phyloP scores from a whole-genome alignment of 2,329 filamentous ascomycete species.

The Fusarium nodosum region DNA sequence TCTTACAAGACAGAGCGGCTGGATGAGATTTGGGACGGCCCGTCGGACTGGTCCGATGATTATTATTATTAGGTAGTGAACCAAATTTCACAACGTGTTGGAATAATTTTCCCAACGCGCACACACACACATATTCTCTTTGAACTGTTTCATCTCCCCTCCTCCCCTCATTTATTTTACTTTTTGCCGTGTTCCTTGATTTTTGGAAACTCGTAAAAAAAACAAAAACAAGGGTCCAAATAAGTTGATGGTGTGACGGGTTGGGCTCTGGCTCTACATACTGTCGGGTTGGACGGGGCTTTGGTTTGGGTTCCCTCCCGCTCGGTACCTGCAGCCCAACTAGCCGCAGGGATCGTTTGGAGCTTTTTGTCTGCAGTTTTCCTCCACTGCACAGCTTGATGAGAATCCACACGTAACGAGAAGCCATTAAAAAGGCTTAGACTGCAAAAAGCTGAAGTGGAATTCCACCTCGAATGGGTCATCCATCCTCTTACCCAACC shows the following conservation, averaged over 20 bases:
- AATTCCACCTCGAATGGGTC: constrained; percentile 30
- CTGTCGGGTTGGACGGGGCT: constrained; percentile 22
- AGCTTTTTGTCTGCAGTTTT: constrained; percentile 25
- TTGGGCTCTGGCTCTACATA: constrained; percentile 21
- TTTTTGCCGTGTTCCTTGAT: constrained; percentile 25
- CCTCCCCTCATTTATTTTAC: constrained; percentile 6
- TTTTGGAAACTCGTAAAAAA: constrained; percentile 15
- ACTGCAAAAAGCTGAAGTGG: constrained; percentile 15
- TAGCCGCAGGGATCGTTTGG: constrained; percentile 33
- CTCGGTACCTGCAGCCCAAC: constrained; percentile 47
- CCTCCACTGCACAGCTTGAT: constrained; percentile 31
- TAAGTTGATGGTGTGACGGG: constrained; percentile 33
- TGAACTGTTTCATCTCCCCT: constrained; percentile 20
- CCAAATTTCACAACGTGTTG: constrained; percentile 32
- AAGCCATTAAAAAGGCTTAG: constrained; percentile 20
- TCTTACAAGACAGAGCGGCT: constrained; percentile 26
- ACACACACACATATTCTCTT: background rate
- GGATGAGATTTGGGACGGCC: constrained; percentile 30
- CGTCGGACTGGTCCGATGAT: constrained; percentile 33
- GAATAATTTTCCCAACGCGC: constrained; percentile 16
- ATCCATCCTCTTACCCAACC: constrained; percentile 18
- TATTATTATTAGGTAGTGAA: constrained; percentile 7
- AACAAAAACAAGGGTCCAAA: constrained; percentile 31
- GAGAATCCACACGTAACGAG: constrained; percentile 23
- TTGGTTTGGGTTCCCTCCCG: constrained; percentile 46